Evolutionary conservation across 2,329 filamentous ascomycete genomes (phyloP).

Genomic region (Nothophaeocryptopus gaeumannii): DNA sequence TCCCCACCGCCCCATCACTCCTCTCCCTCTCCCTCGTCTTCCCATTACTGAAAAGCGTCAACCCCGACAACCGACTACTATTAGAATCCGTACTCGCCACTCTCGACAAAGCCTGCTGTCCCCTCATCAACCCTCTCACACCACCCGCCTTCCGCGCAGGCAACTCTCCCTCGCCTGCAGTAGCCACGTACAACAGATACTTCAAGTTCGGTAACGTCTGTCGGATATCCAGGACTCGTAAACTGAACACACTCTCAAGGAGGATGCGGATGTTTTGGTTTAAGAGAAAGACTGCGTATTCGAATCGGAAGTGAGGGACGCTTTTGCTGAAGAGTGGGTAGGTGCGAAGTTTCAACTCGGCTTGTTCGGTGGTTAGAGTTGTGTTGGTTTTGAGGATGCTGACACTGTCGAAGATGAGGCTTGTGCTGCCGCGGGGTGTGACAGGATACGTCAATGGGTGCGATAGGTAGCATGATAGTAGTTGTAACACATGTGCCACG

Average conservation of each 20-base stretch:
- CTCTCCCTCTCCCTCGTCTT: conserved; percentile 5
- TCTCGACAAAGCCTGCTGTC: conserved; percentile 15
- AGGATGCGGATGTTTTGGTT: conserved; percentile 89
- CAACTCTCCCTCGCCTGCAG: conserved; percentile 67
- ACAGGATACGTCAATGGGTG: conserved; percentile 79
- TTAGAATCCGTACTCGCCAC: conserved; percentile 27
- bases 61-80: conserved; percentile 23
- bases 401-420: conserved; percentile 73
- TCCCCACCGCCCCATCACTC: conserved; percentile 27
- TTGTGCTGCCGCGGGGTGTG: conserved; percentile 67
- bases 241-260: conserved; percentile 59
- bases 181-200: conserved; percentile 85
- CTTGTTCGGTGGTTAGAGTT: conserved; percentile 19
- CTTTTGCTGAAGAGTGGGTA: conserved; percentile 77
- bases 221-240: conserved; percentile 82
- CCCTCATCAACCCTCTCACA: conserved; percentile 45
- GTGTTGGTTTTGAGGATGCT: conserved; percentile 30
- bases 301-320: conserved; percentile 78
- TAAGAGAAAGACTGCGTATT: conserved; percentile 93
- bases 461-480: conserved; percentile 78
- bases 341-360: conserved; percentile 36
- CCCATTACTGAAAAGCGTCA: conserved; percentile 23
- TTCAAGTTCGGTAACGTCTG: conserved; percentile 92
- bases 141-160: conserved; percentile 56
- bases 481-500: conserved; percentile 69